Conservation (phyloP, 2,329 filamentous ascomycete genomes). For the Fusarium setosum region DNA sequence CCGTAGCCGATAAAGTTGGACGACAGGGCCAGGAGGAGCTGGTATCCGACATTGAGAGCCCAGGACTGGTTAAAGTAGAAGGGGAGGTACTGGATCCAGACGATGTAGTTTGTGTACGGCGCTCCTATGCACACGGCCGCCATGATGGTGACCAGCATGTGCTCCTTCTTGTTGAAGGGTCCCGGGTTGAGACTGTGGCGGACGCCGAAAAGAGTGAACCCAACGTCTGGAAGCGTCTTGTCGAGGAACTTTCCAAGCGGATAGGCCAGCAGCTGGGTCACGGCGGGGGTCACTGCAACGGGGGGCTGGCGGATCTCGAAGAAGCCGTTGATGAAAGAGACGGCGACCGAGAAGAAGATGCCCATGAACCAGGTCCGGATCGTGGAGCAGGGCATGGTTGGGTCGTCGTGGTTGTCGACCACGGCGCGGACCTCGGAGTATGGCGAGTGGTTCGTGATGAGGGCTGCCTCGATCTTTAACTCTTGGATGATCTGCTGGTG, state of each 20-base stretch:
- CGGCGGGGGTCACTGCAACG: constrained; percentile 63
- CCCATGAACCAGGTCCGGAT: constrained; percentile 66
- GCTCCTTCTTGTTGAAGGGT: constrained; percentile 69
- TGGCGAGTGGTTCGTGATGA: constrained; percentile 64
- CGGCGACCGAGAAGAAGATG: constrained; percentile 58
- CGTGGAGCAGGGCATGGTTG: constrained; percentile 62
- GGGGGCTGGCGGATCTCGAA: constrained; percentile 67
- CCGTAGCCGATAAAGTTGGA: constrained; percentile 68
- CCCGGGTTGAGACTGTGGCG: constrained; percentile 66
- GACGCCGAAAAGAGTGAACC: constrained; percentile 58
- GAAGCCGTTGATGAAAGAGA: constrained; percentile 66
- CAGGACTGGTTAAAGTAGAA: constrained; percentile 63
- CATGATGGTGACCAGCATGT: constrained; percentile 70
- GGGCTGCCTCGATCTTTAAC: constrained; percentile 63
- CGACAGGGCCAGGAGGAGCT: constrained; percentile 60
- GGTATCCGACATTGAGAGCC: constrained; percentile 60
- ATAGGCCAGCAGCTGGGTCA: constrained; percentile 68
- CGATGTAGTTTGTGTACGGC: constrained; percentile 62
- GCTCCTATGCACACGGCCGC: constrained; percentile 65
- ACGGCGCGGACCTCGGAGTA: constrained; percentile 67
- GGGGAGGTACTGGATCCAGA: constrained; percentile 61
- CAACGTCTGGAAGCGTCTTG: constrained; percentile 60
- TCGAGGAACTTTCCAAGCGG: constrained; percentile 64
- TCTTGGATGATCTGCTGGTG: constrained; percentile 56
- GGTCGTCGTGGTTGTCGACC: constrained; percentile 64